phyloP scores from a whole-genome alignment of 1,139 yeast species.

The Candida sp. region DNA sequence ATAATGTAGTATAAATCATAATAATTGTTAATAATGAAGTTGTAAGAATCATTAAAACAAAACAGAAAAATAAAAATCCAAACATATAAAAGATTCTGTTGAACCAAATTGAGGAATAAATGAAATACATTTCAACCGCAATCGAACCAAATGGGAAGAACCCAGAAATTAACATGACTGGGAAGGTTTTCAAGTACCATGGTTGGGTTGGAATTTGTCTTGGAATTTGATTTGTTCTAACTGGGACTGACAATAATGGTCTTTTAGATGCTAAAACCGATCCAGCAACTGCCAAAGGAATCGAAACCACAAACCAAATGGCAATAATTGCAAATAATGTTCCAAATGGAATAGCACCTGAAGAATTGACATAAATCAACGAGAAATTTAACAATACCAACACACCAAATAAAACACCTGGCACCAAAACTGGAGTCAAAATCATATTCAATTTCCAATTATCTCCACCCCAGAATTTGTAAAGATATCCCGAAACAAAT shows the following conservation, averaged over 20 bases:
- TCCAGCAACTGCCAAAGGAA: constrained; percentile 82
- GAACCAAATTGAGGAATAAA: constrained; percentile 88
- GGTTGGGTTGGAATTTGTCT: constrained; percentile 95
- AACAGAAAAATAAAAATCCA: constrained; percentile 91
- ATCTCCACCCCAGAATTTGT: constrained; percentile 90
- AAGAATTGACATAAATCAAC: constrained; percentile 71
- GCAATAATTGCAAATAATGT: constrained; percentile 78
- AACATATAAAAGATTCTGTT: constrained; percentile 95
- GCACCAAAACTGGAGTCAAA: constrained; percentile 80
- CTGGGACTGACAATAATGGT: constrained; percentile 63
- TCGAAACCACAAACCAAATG: constrained; percentile 83
- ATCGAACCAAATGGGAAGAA: constrained; percentile 94
- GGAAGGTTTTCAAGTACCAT: constrained; percentile 68
- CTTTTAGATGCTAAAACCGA: constrained; percentile 73
- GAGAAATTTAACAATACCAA: constrained; percentile 79
- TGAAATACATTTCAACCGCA: constrained; percentile 91
- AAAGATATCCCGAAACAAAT: constrained; percentile 78
- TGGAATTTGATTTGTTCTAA: constrained; percentile 90
- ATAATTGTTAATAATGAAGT: constrained; percentile 79
- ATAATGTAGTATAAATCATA: constrained; percentile 79
- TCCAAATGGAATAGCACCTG: constrained; percentile 95
- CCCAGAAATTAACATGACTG: constrained; percentile 76
- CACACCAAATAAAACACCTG: constrained; percentile 64
- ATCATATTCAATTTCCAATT: constrained; percentile 85
- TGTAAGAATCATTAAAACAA: constrained; percentile 75